Conservation (phyloP, 768 basidiomycete species). For the Tylopilus subfusipes region DNA sequence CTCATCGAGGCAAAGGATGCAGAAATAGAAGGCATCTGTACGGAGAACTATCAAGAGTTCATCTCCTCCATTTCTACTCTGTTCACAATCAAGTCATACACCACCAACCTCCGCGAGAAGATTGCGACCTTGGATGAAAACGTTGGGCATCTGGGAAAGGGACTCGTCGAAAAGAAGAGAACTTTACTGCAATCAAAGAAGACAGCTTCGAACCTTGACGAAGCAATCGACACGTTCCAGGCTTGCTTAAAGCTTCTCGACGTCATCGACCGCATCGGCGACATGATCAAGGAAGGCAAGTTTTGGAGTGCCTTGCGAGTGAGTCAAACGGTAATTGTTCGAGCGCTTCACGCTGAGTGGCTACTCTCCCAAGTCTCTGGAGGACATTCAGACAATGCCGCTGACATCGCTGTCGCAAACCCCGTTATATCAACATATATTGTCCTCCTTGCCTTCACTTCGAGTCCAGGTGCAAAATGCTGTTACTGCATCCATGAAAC, state of each 20-base stretch:
- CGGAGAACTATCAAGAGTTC: conserved; percentile 97
- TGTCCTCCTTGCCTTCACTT: conserved; percentile 88
- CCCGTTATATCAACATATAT: conserved; percentile 86
- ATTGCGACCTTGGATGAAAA: conserved; percentile 86
- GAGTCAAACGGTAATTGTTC: conserved; percentile 32
- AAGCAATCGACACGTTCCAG: conserved; percentile 94
- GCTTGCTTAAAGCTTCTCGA: conserved; percentile 90
- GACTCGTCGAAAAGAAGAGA: conserved; percentile 92
- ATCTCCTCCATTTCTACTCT: conserved; percentile 96
- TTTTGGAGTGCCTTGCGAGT: conserved; percentile 97
- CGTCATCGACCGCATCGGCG: conserved; percentile 85
- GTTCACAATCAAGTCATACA: conserved; percentile 94
- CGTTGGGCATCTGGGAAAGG: conserved; percentile 83
- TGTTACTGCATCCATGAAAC: conserved; percentile 92
- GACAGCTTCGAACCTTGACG: conserved; percentile 92
- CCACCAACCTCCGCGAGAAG: conserved; percentile 87
- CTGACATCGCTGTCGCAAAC: conserved; percentile 87
- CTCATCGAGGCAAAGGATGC: conserved; percentile 92
- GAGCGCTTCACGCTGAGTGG: conserved; percentile 30
- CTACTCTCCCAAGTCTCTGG: conserved; percentile 67
- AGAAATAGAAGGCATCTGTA: conserved; percentile 95
- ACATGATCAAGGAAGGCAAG: conserved; percentile 90
- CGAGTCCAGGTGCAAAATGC: conserved; percentile 88
- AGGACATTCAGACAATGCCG: conserved; percentile 91
- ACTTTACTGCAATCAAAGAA: conserved; percentile 85